Evolutionary conservation across 805 yeast genomes (phyloP).

Genomic region (Candida lessepsii): DNA sequence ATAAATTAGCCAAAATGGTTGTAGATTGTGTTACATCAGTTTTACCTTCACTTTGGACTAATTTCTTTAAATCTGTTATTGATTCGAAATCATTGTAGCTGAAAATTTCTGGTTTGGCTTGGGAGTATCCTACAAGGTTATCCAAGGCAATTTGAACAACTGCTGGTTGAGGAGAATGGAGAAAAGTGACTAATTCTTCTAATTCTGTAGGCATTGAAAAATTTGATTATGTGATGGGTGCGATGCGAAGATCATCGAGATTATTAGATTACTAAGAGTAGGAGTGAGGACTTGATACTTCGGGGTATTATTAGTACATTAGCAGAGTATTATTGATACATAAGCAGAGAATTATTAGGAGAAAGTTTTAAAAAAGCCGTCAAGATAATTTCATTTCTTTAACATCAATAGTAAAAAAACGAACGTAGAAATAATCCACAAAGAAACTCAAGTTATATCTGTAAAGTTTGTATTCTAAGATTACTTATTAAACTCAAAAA

Average conservation of each 20-base stretch:
- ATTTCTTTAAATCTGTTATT: conserved; percentile 63
- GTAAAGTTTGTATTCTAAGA: too few species aligned
- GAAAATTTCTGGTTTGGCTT: conserved; percentile 68
- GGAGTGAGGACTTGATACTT: too few species aligned
- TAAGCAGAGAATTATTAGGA: too few species aligned
- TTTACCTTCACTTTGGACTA: conserved; percentile 52
- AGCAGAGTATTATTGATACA: too few species aligned
- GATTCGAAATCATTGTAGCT: conserved; percentile 68
- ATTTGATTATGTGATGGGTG: neutral
- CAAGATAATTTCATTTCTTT: too few species aligned
- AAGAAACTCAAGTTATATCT: neutral
- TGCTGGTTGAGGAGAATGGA: conserved; percentile 78
- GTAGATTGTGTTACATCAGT: conserved; percentile 63
- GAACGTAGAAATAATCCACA: too few species aligned
- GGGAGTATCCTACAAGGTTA: conserved; percentile 76
- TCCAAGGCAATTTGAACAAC: conserved; percentile 83
- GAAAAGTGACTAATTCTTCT: conserved; percentile 66
- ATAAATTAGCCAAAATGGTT: conserved; percentile 79
- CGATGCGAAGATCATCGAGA: neutral
- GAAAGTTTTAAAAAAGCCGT: too few species aligned
- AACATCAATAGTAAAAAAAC: too few species aligned
- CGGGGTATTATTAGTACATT: too few species aligned
- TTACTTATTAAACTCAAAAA: conserved; percentile 14
- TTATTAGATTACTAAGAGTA: neutral
- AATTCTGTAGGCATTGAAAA: conserved; percentile 42